Conservation (phyloP, 1,139 yeast genomes). For the Groenewaldozyma auringiensis region DNA sequence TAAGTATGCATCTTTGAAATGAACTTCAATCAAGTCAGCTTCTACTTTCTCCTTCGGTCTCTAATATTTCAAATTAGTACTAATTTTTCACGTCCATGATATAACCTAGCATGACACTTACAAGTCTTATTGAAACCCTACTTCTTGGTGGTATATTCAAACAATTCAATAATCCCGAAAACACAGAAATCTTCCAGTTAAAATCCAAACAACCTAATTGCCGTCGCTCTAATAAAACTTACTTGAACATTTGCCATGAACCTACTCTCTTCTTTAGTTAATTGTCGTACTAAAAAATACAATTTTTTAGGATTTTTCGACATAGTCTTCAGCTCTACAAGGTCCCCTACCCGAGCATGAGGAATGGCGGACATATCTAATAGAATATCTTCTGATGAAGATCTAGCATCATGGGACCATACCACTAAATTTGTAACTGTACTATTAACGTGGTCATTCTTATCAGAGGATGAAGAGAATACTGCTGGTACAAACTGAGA, state of each 20-base stretch:
- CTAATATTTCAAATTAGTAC: not conserved
- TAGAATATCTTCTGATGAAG: conserved; percentile 51
- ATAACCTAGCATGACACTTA: too few species aligned
- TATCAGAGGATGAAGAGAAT: conserved; percentile 8
- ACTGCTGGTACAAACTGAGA: conserved; percentile 22
- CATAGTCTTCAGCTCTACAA: conserved; percentile 53
- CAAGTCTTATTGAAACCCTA: conserved; percentile 49
- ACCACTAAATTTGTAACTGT: conserved; percentile 17
- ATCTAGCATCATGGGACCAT: conserved; percentile 68
- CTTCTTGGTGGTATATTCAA: conserved; percentile 65
- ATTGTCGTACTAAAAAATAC: conserved; percentile 39
- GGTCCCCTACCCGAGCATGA: conserved; percentile 60
- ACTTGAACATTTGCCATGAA: conserved; percentile 27
- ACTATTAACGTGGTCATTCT: conserved; percentile 4
- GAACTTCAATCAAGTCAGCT: conserved; percentile 77
- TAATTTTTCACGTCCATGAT: too few species aligned
- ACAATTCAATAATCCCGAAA: conserved; percentile 51
- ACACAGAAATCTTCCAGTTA: conserved; percentile 52
- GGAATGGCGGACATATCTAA: conserved; percentile 54
- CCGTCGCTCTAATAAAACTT: too few species aligned
- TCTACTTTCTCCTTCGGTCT: conserved; percentile 41
- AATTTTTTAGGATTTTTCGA: conserved; percentile 32
- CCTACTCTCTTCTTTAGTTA: conserved; percentile 29
- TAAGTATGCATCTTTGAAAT: conserved; percentile 70
- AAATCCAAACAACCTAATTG: too few species aligned